A percentile compares a stretch with the other conserved stretches of the same genome.
Evolutionary conservation across 495 filamentous ascomycete species (phyloP).

Genomic region (Talaromyces thailandensis): DNA sequence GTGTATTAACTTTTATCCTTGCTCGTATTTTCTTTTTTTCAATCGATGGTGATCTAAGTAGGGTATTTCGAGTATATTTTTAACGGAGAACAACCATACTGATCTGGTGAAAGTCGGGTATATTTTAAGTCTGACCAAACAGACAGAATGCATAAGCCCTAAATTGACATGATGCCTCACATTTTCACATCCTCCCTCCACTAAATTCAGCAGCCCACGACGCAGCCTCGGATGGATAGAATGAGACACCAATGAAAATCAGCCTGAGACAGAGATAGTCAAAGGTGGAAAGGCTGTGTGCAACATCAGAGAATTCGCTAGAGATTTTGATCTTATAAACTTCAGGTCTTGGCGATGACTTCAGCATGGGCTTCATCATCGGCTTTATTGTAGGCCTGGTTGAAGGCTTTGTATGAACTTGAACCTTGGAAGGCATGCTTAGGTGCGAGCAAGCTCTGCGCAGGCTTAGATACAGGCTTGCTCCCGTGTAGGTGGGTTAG

Average conservation of each 20-base stretch:
- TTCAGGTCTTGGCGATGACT: neutral
- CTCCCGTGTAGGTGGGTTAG: neutral
- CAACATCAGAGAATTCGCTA: neutral
- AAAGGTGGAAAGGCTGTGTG: no score
- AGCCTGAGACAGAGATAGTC: no score
- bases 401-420: neutral
- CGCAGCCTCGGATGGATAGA: neutral
- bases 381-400: neutral
- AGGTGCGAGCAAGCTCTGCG: neutral
- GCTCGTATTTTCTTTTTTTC: neutral
- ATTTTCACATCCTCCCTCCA: neutral
- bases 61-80: neutral
- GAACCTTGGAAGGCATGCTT: neutral
- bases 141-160: neutral
- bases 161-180: neutral
- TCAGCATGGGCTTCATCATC: neutral
- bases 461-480: neutral
- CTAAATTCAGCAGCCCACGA: neutral
- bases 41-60: neutral
- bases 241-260: neutral
- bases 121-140: neutral
- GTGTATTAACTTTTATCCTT: no score
- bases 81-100: neutral
- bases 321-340: neutral
- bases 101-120: neutral